Evolutionary conservation across 225 moss, liverwort and hornwort genomes (phyloP), one percentile per base, ranked within the genome.

Genomic region (Marchantia paleacea): DNA sequence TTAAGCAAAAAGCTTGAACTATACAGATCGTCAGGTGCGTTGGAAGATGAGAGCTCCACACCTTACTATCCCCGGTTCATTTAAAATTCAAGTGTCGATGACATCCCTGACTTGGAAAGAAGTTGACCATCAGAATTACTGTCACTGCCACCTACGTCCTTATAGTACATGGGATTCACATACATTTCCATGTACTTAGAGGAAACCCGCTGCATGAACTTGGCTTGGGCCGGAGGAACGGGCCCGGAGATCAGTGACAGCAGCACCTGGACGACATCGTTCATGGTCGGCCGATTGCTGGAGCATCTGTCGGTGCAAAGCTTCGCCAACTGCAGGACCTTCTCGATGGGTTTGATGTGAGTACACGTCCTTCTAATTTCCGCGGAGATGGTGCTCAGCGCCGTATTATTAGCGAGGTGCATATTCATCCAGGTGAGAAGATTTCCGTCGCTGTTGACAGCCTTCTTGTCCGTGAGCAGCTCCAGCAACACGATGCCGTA

Each of bases 401-500:
- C 85, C 0, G 93, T 86, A 29, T 90, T 92, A 72, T 80, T 90
- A 60, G 91, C 90, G 52, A 97, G 82, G 78, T 86, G 89, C 25
- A 88, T 90, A 89, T 90, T 88, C 11, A 97, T 91, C 92, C 92
- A 97, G 75, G 89, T 90, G n/a, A 94, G 93, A 54, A 97, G 90
- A 83, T 97, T 93, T 7, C 86, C 88, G 78, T 94, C 94, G 65
- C 92, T 91, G 75, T 94, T 92, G 0, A 97, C 94, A 12, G 96
- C 96, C 83, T 92, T 93, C 65, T 91, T 89, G 82, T 92, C 94
- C 9, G 96, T 91, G 12, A 97, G 92, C 54, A 97, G 90, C 89
- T 97, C 96, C 85, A 97, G 75, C 16, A 97, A 92, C 13, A 97
- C 92, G 19, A 97, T 94, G 68, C 96, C 96, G 48, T 92, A 97